These are phyloP conservation scores for Melampsora americana DNA, from an alignment of 1,284 basidiomycete genomes.

Conservation along the genomic window DNA sequence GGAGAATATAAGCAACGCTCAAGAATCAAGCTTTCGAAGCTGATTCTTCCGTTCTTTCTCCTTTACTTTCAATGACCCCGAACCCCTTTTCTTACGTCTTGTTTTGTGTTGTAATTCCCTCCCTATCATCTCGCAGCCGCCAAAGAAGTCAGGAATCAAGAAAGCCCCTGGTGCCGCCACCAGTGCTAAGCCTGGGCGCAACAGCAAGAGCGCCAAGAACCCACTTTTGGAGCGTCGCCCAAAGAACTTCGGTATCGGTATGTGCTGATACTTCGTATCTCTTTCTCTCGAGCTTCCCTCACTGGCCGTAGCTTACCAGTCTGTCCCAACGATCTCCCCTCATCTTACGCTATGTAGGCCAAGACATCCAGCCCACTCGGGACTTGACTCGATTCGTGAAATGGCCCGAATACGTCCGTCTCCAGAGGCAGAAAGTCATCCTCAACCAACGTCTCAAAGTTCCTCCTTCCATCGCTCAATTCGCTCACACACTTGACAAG, in stretches of 20 bases:
- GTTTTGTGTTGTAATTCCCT: conserved; percentile 30
- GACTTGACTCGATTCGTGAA: conserved; percentile 98
- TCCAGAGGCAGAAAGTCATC: conserved; percentile 98
- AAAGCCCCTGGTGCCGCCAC: conserved; percentile 21
- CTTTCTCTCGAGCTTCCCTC: background rate
- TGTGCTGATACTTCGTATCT: conserved; percentile 51
- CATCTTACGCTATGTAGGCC: conserved; percentile 61
- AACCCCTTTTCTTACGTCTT: background rate
- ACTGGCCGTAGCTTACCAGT: background rate
- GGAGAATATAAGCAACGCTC: background rate
- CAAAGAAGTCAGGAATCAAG: conserved; percentile 49
- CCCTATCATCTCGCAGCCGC: conserved; percentile 51
- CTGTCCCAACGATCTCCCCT: background rate
- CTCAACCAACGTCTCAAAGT: conserved; percentile 98
- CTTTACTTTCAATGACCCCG: conserved; percentile 37
- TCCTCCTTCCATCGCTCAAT: conserved; percentile 95
- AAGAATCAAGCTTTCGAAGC: background rate
- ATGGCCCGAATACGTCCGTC: conserved; percentile 98
- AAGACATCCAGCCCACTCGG: conserved; percentile 83
- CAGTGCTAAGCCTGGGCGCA: conserved; percentile 39
- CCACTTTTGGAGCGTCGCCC: conserved; percentile 88
- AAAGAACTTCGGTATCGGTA: conserved; percentile 94
- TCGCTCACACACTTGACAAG: conserved; percentile 97
- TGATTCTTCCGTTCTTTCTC: conserved; percentile 17
- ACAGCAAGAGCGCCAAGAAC: conserved; percentile 71